Conservation (phyloP, 2,329 filamentous ascomycete genomes). For the Penicillium sp. region DNA sequence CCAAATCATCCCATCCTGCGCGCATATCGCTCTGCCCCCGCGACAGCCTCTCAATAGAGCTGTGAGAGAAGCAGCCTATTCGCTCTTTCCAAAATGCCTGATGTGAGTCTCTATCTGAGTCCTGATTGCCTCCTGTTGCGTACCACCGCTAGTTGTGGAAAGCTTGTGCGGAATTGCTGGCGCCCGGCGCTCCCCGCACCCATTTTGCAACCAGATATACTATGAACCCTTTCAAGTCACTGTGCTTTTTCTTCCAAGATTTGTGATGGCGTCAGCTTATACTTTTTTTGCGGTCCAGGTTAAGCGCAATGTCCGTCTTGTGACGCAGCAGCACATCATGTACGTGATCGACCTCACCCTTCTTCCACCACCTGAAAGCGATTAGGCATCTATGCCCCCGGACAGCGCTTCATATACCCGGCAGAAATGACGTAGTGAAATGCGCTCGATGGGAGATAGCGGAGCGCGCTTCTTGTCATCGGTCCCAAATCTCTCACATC, state of each 20-base stretch:
- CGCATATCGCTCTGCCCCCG: constrained; percentile 2
- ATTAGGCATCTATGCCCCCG: not conserved
- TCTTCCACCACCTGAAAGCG: constrained; percentile 1
- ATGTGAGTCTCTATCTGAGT: constrained; percentile 25
- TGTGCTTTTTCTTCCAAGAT: not conserved
- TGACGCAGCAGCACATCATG: constrained; percentile 88
- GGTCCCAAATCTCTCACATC: not conserved
- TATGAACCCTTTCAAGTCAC: not conserved
- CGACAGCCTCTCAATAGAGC: not conserved
- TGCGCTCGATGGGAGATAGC: not conserved
- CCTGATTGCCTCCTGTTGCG: not conserved
- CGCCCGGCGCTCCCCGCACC: not conserved
- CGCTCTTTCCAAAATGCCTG: constrained; percentile 29
- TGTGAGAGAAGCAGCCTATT: not conserved
- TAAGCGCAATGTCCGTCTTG: constrained; percentile 84
- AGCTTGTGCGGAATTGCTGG: not conserved
- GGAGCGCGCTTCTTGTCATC: not conserved
- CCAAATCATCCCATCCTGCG: not conserved
- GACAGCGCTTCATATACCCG: not conserved
- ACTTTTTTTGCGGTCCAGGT: constrained; percentile 44
- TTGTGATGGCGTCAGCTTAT: constrained; percentile 15
- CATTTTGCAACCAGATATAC: not conserved
- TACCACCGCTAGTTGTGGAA: not conserved
- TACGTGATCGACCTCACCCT: constrained; percentile 48
- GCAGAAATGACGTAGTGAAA: not conserved